Base-by-base conservation (phyloP, 2,329 filamentous ascomycete species). In the Davidsoniella neocaledoniae region DNA sequence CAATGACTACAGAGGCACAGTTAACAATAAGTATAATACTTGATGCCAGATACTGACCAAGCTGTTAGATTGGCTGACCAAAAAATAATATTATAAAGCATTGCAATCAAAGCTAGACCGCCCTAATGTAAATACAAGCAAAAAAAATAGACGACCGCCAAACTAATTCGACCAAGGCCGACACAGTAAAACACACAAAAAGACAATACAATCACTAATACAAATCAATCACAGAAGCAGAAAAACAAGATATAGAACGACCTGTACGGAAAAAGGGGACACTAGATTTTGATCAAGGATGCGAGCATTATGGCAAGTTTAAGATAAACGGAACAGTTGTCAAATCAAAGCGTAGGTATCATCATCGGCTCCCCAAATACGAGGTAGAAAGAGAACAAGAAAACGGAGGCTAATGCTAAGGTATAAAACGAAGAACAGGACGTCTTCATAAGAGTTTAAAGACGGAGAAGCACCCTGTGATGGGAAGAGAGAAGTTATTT, bases 371-470 rank as follows among this genome's bases (percentile, higher is more conserved):
- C 23, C 49, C 41, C 43, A 46, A 29, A 46, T n/a, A 26, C 14
- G 21, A 46, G 21, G 40, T 36, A 17, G 40, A 43, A 46, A 47
- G 33, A 37, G 43, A 29, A 52, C 39, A 25, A 56, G 49, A 42
- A 55, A 53, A 55, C 23, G 26, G 36, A 23, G 19, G 33, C 43
- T 41, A 42, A 26, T 23, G 26, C 9, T n/a, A 21, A 46, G 17
- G 42, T 46, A 46, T 42, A 36, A 50, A 46, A 23, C 21, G 21
- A 38, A 41, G 25, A 46, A 37, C 42, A 50, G 5, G 33, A 25
- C 42, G 46, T 49, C 36, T 38, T 26, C 38, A 47, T 55, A 56
- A 55, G 26, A 33, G 26, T 33, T 21, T 23, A 43, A 43, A 43
- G 40, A 43, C 14, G 26, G 26, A 33, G 26, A 33, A 33, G 26